Evolutionary conservation across 106 monocot genomes (phyloP).

Genomic region (Dendrobium huoshanense): DNA sequence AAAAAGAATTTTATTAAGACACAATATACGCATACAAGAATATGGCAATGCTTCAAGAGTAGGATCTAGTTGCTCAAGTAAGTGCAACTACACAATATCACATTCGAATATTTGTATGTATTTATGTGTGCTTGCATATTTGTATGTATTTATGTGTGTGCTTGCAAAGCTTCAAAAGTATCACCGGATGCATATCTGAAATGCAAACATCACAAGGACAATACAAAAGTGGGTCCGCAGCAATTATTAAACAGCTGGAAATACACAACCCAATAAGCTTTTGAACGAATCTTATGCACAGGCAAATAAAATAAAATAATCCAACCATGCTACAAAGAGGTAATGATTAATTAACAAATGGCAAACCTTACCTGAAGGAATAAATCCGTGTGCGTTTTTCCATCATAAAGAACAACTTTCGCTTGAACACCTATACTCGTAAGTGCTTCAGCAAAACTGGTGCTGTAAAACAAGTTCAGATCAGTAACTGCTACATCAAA

Average conservation of each 20-base stretch:
- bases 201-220: background rate
- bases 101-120: background rate
- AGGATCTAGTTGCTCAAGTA: background rate
- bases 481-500: background rate
- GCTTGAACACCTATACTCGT: constrained; percentile 29
- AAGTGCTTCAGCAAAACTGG: constrained; percentile 56
- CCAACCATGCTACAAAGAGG: background rate
- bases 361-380: constrained; percentile 55
- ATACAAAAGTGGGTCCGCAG: background rate
- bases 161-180: background rate
- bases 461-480: constrained; percentile 22
- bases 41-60: background rate
- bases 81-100: background rate
- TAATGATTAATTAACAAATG: background rate
- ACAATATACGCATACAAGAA: background rate
- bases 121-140: background rate
- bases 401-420: constrained; percentile 56
- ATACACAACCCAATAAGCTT: background rate
- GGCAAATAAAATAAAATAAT: background rate
- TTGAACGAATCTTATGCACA: background rate
- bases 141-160: background rate
- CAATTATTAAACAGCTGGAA: background rate
- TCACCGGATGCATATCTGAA: background rate
- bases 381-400: constrained; percentile 77
- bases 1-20: too few species aligned